Percentiles rank a stretch among this genome's conserved stretches.
These are phyloP conservation scores for Leccinum pellstonianum DNA, from an alignment of 768 basidiomycete species.

Conservation along the genomic window DNA sequence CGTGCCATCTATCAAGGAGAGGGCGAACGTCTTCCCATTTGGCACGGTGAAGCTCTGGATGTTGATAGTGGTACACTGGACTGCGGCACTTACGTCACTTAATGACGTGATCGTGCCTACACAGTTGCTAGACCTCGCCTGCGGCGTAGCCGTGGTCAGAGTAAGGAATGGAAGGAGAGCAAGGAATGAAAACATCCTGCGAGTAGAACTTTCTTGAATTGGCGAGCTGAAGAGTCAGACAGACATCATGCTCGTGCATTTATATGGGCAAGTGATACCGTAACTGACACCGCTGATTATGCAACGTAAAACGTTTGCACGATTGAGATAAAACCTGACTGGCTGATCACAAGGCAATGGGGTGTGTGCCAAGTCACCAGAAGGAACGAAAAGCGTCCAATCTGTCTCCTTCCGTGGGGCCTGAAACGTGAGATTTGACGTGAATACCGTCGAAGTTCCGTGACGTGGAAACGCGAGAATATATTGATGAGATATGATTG, in stretches of 20 bases:
- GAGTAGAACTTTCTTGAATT: not conserved
- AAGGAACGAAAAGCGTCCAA: not conserved
- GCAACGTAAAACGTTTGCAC: not conserved
- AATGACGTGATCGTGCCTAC: conserved; percentile 56
- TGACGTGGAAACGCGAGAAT: not conserved
- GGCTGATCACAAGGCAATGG: not conserved
- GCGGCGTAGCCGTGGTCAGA: conserved; percentile 16
- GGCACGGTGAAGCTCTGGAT: conserved; percentile 58
- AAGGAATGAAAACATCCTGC: conserved; percentile 12
- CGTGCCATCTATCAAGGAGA: conserved; percentile 46
- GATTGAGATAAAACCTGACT: not conserved
- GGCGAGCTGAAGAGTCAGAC: not conserved
- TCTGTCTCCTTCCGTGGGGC: not conserved
- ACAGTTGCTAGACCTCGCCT: conserved; percentile 28
- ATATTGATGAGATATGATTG: not conserved
- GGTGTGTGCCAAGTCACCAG: not conserved
- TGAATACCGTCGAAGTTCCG: not conserved
- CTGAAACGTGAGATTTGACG: not conserved
- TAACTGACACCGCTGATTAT: not conserved
- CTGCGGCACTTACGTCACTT: conserved; percentile 48
- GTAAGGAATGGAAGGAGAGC: conserved; percentile 19
- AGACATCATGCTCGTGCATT: not conserved
- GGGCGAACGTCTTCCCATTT: conserved; percentile 48
- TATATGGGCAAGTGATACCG: not conserved
- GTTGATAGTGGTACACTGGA: conserved; percentile 56